Evolutionary conservation across 2,329 filamentous ascomycete species (phyloP), one percentile per base, ranked within the genome.

Genomic region (Plenodomus biglobosus): DNA sequence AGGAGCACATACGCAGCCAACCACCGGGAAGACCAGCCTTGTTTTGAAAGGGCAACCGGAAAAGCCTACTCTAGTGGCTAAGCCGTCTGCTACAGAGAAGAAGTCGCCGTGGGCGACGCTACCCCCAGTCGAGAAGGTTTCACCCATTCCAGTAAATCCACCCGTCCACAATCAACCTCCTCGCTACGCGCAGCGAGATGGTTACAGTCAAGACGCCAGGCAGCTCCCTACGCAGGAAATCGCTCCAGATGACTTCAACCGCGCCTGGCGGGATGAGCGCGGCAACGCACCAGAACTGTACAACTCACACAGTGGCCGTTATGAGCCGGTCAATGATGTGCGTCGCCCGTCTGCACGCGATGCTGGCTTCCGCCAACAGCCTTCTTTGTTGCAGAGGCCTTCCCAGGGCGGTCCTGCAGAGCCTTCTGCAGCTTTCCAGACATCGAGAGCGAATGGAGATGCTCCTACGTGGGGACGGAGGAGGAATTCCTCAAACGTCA

Each of bases 301-400:
- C 75, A 96, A 97, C 69, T 95, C 92, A n/a, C 88, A 95, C 46
- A 96, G 90, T 44, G 92, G 92, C 16, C 86, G 90, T 42, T 95
- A 96, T 61, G 92, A 97, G 68, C 91, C 92, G 15, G 92, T 92
- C 3, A 78, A 82, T 43, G 90, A 96, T 46, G 78, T 75, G 53
- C 85, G 91, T 32, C 84, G 90, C 56, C 84, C 64, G 16, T 84
- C 87, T 22, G 76, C 82, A 55, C 83, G 87, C 42, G 82, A 84
- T 46, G 88, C 94, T 45, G 80, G 82, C 52, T 79, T 83, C 47
- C 84, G 88, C 40, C 86, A 92, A 56, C 86, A 92, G 56, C 87
- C 90, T 19, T 82, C 90, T 13, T 75, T 97, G 8, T 74, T 97
- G 38, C 92, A 96, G 67, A 80, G 92, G 39, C 82, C 86, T 17